phyloP scores from a whole-genome alignment of 495 filamentous ascomycete genomes.

The Penicillium lagena region DNA sequence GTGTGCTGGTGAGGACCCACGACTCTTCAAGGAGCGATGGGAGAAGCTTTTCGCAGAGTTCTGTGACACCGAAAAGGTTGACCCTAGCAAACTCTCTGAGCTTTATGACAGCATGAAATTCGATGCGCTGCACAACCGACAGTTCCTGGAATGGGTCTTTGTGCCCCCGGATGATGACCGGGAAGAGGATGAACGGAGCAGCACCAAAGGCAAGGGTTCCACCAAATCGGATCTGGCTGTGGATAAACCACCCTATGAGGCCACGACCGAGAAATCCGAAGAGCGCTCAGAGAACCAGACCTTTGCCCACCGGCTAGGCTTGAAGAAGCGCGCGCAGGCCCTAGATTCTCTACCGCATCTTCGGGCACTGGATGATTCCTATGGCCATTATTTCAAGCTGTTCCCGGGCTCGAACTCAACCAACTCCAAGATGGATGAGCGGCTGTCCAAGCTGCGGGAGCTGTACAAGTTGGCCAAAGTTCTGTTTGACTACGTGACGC shows the following conservation, averaged over 20 bases:
- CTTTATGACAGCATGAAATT: constrained; percentile 99
- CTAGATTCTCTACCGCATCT: constrained; percentile 40
- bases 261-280: constrained; percentile 20
- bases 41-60: constrained; percentile 98
- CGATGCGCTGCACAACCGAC: constrained; percentile 92
- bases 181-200: constrained; percentile 52
- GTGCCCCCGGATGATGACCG: constrained; percentile 67
- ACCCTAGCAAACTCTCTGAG: constrained; percentile 96
- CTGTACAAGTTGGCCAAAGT: constrained; percentile 90
- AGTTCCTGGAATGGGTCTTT: constrained; percentile 97
- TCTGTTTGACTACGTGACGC: constrained; percentile 95
- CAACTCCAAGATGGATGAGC: constrained; percentile 76
- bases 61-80: constrained; percentile 92
- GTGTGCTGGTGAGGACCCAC: constrained; percentile 94
- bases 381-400: constrained; percentile 78
- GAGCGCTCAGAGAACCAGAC: constrained; percentile 30
- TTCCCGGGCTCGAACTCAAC: constrained; percentile 69
- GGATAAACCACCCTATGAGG: constrained; percentile 22
- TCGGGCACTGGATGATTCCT: constrained; percentile 39
- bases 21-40: constrained; percentile 94
- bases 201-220: constrained; percentile 16
- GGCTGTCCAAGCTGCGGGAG: constrained; percentile 82
- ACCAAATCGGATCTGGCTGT: constrained; percentile 22
- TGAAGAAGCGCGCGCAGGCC: constrained; percentile 35
- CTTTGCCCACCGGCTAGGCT: constrained; percentile 43